Base-by-base conservation (phyloP, 148 eudicot genomes). In the Selenicereus undatus region DNA sequence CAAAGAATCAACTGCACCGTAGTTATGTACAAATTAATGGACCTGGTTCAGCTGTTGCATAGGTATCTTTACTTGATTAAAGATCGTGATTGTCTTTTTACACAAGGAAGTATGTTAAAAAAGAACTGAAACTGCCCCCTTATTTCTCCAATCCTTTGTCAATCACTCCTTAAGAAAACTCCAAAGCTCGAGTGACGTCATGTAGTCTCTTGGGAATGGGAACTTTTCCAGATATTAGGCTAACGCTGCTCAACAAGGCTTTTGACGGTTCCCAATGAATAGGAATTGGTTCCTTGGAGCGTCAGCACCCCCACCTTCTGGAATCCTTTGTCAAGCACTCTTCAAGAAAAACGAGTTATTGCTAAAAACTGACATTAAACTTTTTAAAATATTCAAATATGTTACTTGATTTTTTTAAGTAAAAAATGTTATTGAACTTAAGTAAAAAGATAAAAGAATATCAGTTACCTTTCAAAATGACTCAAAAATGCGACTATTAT, bases 121-220 rank as follows among this genome's bases (percentile, higher is more conserved):
- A 68, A 78, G 75, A 21, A 69, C 58, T 26, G 74, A 78, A 51
- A 78, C 48, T 64, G 71, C 30, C 32, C 80, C 80, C 43, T 22
- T 62, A 22, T 43, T 45, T 48, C n/a, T 78, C 80, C 80, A 26
- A 1, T 78, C 62, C 36, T 66, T 66, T n/a, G 48, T 30, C 73
- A 24, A 66, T 2, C 80, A 66, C 42, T 54, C 64, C 29, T 39
- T 32, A 27, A 39, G 73, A 24, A 66, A 45, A 14, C 60, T 29
- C 1, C 43, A 39, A 66, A 22, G 60, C 56, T 77, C 80, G n/a
- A 17, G 8, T 21, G 69, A 26, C 60, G 26, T 39, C 8, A 39
- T 39, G 43, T 43, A 8, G 52, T 48, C 13, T 48, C 52, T 32
- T 48, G 52, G 52, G 52, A 48, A 12, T 48, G 52, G 52, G 52